A percentile compares a stretch with the other conserved stretches of the same genome.
Conservation (phyloP, 805 yeast genomes). For the Saccharomycopsis capsularis region DNA sequence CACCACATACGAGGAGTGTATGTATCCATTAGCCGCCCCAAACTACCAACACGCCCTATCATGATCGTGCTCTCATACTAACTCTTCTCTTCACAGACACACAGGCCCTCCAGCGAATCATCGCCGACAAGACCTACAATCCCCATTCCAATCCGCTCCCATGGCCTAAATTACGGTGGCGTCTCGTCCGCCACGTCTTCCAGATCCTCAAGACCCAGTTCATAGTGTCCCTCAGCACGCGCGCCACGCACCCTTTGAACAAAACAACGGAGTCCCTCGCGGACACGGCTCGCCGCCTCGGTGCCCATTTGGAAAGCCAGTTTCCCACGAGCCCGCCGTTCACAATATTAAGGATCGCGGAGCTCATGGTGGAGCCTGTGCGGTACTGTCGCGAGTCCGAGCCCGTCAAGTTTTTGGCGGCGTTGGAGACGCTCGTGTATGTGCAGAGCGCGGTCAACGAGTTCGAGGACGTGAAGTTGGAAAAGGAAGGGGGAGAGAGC, state of each 20-base stretch:
- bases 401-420: slow-evolving; percentile 29
- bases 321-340: slow-evolving; percentile 32
- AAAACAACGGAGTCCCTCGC: slow-evolving; percentile 21
- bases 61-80: background rate
- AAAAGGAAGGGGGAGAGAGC: too few species aligned
- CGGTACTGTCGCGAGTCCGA: slow-evolving; percentile 24
- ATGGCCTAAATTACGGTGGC: background rate
- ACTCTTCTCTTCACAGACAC: background rate
- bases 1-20: background rate
- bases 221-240: background rate
- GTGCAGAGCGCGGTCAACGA: slow-evolving; percentile 30
- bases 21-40: background rate
- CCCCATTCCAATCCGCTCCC: background rate
- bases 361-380: slow-evolving; percentile 28
- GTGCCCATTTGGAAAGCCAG: slow-evolving; percentile 10
- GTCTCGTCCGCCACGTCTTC: background rate
- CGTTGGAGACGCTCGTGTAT: slow-evolving; percentile 27
- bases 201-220: slow-evolving; percentile 2
- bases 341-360: slow-evolving; percentile 32
- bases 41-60: background rate
- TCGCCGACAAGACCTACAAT: slow-evolving; percentile 3
- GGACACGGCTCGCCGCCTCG: background rate
- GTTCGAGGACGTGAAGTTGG: slow-evolving; percentile 20
- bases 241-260: background rate
- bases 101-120: background rate